Evolutionary conservation across 139 green algal genomes (phyloP), one percentile per base, ranked within the genome.

Genomic region (Chlamydomonas incerta): DNA sequence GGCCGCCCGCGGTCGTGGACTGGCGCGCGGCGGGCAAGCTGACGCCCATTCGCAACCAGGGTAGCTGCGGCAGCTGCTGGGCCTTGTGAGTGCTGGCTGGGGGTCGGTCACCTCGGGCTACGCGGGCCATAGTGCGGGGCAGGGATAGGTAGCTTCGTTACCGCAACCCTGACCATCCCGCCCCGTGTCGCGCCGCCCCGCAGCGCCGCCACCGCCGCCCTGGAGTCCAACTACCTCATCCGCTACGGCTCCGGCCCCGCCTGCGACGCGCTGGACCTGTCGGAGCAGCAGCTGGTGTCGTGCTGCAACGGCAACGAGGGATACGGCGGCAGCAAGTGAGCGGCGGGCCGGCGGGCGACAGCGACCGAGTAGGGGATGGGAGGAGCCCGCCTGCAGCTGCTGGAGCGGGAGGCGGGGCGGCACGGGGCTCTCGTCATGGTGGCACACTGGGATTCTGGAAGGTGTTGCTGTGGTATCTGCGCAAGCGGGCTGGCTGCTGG

Each of bases 241-340:
- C 24, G 29, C 35, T 60, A 50, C 57, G 52, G 34, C 68, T 18
- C 14, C 21, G 66, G 50, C 70, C 60, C 60, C 20, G 60, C 18
- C 20, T 66, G 60, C 60, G 8, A n/a, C 60, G 11, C 23, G 17
- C 35, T 82, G 4, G 72, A 87, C 37, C 72, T 87, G 33, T 37
- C 2, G 2, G 82, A 87, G 82, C 72, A 87, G 72, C 58, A 82
- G n/a, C 33, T 87, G 72, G 72, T 87, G 41, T 76, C 58, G 29
- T 87, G 82, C 72, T 69, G 35, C 21, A 80, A 71, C 55, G 24
- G 5, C 72, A 17, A 47, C 18, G 18, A 24, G 11, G 60, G 60
- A 1, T n/a, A 66, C 24, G 21, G 20, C 55, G 55, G 28, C 60
- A 31, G 23, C 21, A n/a, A 66, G 60, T 66, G 60, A 66, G 60